Base-by-base conservation (phyloP, 1,139 yeast species). In the Lodderomyces theae region DNA sequence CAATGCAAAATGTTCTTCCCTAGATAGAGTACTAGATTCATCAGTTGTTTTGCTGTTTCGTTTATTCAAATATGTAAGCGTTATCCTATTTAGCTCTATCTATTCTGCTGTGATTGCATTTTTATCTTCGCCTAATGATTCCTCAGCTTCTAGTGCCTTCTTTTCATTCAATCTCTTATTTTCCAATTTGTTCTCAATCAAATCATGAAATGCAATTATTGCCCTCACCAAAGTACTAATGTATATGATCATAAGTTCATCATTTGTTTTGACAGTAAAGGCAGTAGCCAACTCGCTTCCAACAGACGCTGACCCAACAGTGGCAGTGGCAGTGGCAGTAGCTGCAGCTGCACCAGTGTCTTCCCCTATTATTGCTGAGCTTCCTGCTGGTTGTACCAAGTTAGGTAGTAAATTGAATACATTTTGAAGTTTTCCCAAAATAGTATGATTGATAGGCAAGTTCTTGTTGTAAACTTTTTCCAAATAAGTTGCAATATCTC, bases 161-260 rank as follows among this genome's bases (percentile, higher is more conserved):
- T 68, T 72, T 45, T 80, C 77, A 47, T 68, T 69, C 38, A 62
- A 53, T 52, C 75, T 77, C 56, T 80, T 81, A 61, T 89, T 89
- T 53, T 87, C 88, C 52, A 92, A 82, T 65, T 92, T 92, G 68
- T 94, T 94, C 56, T 92, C 98, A 60, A 94, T 92, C 62, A 94
- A 77, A 61, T 94, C 95, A 64, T 94, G 96, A 76, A 92, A 90
- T 12, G 98, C 95, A 59, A 92, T 86, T 54, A 92, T 92, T 13
- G 97, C 87, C 56, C 98, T 79, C 17, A 92, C 96, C 55, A 94
- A 72, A 37, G 94, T 84, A 56, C 94, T 80, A 49, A 92, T 80
- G 60, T 94, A 94, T 25, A 94, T 81, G 58, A 89, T 78, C 98
- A 94, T 92, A 52, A 94, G 72, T 62, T 92, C 95, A 57, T 94